These are phyloP conservation scores for Cercophora newfieldiana DNA, from an alignment of 495 filamentous ascomycete genomes.

Conservation along the genomic window DNA sequence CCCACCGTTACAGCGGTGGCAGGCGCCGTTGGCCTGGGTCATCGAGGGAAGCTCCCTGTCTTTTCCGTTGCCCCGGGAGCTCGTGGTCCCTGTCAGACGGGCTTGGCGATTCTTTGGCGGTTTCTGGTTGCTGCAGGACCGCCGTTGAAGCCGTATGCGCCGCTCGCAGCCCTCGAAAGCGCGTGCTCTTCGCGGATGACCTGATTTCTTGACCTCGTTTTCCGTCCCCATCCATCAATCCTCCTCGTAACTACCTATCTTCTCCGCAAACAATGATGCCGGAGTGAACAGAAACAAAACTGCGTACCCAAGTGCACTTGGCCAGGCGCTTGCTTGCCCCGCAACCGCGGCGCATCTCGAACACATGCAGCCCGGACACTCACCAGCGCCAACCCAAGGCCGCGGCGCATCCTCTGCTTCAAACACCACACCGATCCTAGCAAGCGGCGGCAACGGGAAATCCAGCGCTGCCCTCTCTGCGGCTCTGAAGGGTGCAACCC, in stretches of 20 bases:
- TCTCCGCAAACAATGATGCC: background rate
- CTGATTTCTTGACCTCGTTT: background rate
- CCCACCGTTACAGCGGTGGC: conserved; percentile 5
- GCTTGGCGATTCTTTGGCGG: conserved; percentile 4
- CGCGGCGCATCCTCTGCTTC: conserved; percentile 6
- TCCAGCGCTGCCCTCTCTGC: background rate
- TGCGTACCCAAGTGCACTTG: too few species aligned
- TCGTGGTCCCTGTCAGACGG: background rate
- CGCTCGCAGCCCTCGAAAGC: background rate
- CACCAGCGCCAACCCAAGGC: conserved; percentile 7
- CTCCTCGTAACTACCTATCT: background rate
- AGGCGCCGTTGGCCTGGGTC: background rate
- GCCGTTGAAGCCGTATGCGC: background rate
- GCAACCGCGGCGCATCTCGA: background rate
- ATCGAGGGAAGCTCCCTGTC: background rate
- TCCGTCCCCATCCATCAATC: background rate
- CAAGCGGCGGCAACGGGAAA: conserved; percentile 11
- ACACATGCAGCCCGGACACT: conserved; percentile 5
- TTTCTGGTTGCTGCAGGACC: background rate
- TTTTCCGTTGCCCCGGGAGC: background rate
- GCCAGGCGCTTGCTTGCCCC: background rate
- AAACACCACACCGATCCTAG: conserved; percentile 11
- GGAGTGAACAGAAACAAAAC: background rate
- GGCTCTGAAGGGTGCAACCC: conserved; percentile 48
- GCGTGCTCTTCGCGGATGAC: conserved; percentile 5